Evolutionary conservation across 2,329 filamentous ascomycete species (phyloP).

Genomic region (Cercospora beticola): DNA sequence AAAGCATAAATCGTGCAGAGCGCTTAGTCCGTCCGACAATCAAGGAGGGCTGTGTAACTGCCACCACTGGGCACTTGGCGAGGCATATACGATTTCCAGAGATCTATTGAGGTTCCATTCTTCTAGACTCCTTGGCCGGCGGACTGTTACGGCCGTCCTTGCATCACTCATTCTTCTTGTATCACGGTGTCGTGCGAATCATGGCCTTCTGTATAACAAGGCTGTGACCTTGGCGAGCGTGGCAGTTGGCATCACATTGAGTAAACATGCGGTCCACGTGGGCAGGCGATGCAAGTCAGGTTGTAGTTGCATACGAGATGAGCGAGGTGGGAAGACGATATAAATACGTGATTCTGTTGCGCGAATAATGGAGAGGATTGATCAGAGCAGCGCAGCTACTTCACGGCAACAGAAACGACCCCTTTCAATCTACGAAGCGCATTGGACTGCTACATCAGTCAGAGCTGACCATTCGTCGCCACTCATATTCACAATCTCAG

Average conservation of each 20-base stretch:
- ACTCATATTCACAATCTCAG: neutral
- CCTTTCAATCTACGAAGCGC: neutral
- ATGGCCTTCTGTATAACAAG: neutral
- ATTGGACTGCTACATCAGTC: neutral
- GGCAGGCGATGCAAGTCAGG: neutral
- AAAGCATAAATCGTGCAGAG: neutral
- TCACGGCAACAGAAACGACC: neutral
- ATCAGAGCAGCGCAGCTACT: neutral
- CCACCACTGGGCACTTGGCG: neutral
- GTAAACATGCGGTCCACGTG: neutral
- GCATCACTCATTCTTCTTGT: neutral
- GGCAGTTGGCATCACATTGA: neutral
- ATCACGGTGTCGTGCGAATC: neutral
- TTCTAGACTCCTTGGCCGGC: neutral
- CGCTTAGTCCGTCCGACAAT: neutral
- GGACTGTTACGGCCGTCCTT: neutral
- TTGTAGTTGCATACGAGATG: neutral
- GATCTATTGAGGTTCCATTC: neutral
- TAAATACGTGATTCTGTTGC: neutral
- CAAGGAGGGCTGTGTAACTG: neutral
- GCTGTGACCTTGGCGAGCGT: conserved; percentile 5
- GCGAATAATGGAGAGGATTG: neutral
- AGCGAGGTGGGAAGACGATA: neutral
- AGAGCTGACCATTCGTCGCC: neutral
- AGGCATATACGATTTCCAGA: neutral